These are phyloP conservation scores for Graphilbum ipis-grandicollis DNA, from an alignment of 2,329 filamentous ascomycete genomes.

Conservation along the genomic window DNA sequence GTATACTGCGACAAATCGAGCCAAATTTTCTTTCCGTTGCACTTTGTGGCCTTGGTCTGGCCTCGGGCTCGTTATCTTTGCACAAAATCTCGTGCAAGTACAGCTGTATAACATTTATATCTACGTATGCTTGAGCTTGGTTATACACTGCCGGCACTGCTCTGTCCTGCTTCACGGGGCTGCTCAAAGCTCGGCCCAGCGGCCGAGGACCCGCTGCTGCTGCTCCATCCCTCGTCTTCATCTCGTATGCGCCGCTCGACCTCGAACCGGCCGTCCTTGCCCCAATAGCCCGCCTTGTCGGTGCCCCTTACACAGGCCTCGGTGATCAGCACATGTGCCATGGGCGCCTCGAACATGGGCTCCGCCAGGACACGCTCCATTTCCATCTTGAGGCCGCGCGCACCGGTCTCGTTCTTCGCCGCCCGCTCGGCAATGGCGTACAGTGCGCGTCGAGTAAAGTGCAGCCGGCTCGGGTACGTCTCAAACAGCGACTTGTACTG, in stretches of 20 bases:
- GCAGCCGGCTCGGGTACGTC: constrained; percentile 59
- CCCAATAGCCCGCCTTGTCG: constrained; percentile 44
- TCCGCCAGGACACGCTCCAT: constrained; percentile 65
- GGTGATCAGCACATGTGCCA: constrained; percentile 57
- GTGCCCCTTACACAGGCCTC: constrained; percentile 48
- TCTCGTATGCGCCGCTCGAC: constrained; percentile 50
- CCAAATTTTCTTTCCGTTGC: not conserved
- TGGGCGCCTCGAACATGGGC: constrained; percentile 67
- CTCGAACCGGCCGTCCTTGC: constrained; percentile 52
- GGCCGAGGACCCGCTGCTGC: not conserved
- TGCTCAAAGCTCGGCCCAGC: constrained; percentile 19
- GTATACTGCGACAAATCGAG: constrained; percentile 16
- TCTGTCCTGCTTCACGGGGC: constrained; percentile 28
- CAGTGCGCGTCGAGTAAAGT: constrained; percentile 70
- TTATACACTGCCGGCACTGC: no score
- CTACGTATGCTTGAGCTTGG: no score
- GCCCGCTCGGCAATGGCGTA: constrained; percentile 60
- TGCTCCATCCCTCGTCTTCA: constrained; percentile 27
- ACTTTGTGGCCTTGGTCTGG: not conserved
- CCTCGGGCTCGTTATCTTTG: constrained; percentile 1
- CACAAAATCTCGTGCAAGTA: no score
- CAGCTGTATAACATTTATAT: no score
- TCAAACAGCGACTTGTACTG: constrained; percentile 85
- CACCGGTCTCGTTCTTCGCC: constrained; percentile 49
- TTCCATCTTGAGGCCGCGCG: constrained; percentile 61